Base-by-base conservation (phyloP, 202 grass and related monocot species). In the Setaria italica region DNA sequence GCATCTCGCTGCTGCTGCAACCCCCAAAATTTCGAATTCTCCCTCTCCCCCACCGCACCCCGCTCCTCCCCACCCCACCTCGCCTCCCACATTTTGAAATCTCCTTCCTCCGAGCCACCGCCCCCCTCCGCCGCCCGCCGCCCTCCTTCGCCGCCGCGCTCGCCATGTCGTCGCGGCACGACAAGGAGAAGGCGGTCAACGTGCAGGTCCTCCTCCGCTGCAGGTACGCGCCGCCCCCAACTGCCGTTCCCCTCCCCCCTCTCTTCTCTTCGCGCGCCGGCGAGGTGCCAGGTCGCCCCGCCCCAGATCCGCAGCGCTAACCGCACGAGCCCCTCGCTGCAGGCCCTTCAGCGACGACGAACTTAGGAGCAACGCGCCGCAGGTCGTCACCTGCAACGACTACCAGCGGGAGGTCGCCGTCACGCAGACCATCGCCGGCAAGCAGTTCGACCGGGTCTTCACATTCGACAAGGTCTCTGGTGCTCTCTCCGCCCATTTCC, bases 151-250 rank as follows among this genome's bases (percentile, higher is more conserved):
- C 51, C 51, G 34, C 14, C 60, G 45, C 66, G 48, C 25, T 41
- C 46, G 81, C 70, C 81, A 95, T 94, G 95, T 90, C 88, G 70
- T 99, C 97, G 83, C 90, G 97, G 80, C 90, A 87, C 71, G 97
- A 99, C 66, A 99, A 99, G 80, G 93, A 99, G 74, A 99, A 99
- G 90, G 77, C 92, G 41, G 97, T 99, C 17, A 99, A 99, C 86
- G 94, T 99, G 45, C 97, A 99, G 85, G 94, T 97, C 25, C 90
- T 99, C 73, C 90, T 99, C 70, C 90, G 97, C 11, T 99, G 97
- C 97, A 99, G 94, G 97, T 96, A 75, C 43, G 56, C 16, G 33
- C 34, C 3, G 4, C 15, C 16, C 43, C 43, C 45, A 1, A 47
- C 45, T 9, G 45, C 45, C 2, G 0, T 45, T 32, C 35, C 64